These are phyloP conservation scores for Calonectria leucothoes DNA, from an alignment of 2,329 filamentous ascomycete species.

Conservation along the genomic window DNA sequence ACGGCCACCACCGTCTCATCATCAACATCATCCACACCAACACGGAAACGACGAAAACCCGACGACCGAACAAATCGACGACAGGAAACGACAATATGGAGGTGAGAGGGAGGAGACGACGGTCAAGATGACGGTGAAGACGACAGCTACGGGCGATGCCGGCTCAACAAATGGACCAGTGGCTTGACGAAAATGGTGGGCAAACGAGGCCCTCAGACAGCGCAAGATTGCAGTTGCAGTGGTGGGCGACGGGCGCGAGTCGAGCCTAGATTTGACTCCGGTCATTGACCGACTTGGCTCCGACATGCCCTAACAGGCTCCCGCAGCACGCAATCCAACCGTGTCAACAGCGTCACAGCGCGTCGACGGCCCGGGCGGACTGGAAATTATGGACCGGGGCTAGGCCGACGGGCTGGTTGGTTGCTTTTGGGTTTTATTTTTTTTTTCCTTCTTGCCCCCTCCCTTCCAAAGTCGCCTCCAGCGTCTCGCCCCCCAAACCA, in stretches of 20 bases:
- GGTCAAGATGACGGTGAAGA: not conserved
- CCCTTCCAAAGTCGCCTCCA: constrained; percentile 30
- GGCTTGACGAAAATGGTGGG: constrained; percentile 33
- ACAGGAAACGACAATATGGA: not conserved
- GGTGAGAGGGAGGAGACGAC: not conserved
- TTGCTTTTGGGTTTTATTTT: constrained; percentile 35
- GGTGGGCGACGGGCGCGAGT: constrained; percentile 30
- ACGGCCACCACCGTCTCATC: constrained; percentile 10
- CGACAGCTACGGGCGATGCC: constrained; percentile 20
- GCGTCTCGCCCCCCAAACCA: constrained; percentile 24
- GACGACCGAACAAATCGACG: not conserved
- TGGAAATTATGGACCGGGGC: constrained; percentile 42
- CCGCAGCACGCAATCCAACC: constrained; percentile 41
- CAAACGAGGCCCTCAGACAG: constrained; percentile 32
- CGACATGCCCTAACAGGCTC: constrained; percentile 12
- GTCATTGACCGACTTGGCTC: constrained; percentile 33
- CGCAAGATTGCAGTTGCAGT: constrained; percentile 15
- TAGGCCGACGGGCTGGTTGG: constrained; percentile 37
- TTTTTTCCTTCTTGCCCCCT: not conserved
- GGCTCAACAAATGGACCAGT: constrained; percentile 24
- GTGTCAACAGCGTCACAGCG: constrained; percentile 40
- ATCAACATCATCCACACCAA: constrained; percentile 22
- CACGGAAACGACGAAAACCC: constrained; percentile 20
- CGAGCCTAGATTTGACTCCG: constrained; percentile 32
- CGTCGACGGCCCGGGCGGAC: constrained; percentile 36